Evolutionary conservation across 805 yeast species (phyloP), one percentile per base, ranked within the genome.

Genomic region (Saturnispora hagleri): DNA sequence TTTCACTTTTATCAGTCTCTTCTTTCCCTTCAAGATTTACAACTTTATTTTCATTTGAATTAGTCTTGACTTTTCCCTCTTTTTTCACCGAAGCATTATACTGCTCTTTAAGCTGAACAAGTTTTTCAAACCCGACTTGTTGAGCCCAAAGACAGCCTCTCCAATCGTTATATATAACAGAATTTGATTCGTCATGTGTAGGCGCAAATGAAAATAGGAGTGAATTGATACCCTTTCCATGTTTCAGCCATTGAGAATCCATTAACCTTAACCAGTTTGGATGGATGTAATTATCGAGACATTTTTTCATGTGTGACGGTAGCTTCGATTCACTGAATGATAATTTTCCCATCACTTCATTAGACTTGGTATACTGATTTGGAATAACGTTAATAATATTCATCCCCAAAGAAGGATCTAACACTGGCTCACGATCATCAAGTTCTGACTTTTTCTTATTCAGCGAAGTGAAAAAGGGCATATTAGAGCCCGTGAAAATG

Each of bases 381-480:
- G 96, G 93, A 26, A 88, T 68, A 1, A 88, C 79, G 55, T 81
- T 82, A 33, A 89, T 72, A n/a, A 81, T 63, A 46, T 75, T 73
- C 61, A 86, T 83, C 13, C 83, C 82, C 18, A 54, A 46, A 4
- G 44, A 47, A 31, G 82, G 82, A 9, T 87, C 88, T 4, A 86
- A 74, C 2, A 75, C 69, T 2, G 86, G 79, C 47, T 80, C 82
- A 55, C 96, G 79, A 44, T 82, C 79, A 63, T 93, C 98, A 49
- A 89, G 68, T 20, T 76, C 70, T 0, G 97, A 87, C 60, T 80
- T 84, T 28, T 78, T 75, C 34, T 79, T 74, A 48, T 62, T 63
- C 36, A 84, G 68, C 0, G 96, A 84, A 5, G 96, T 77, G 63
- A 93, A 91, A 47, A 93, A 71, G 13, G 97, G 95, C 28, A 79